Evolutionary conservation across 257 asterid species (phyloP).

Genomic region (Fraxinus anomala): DNA sequence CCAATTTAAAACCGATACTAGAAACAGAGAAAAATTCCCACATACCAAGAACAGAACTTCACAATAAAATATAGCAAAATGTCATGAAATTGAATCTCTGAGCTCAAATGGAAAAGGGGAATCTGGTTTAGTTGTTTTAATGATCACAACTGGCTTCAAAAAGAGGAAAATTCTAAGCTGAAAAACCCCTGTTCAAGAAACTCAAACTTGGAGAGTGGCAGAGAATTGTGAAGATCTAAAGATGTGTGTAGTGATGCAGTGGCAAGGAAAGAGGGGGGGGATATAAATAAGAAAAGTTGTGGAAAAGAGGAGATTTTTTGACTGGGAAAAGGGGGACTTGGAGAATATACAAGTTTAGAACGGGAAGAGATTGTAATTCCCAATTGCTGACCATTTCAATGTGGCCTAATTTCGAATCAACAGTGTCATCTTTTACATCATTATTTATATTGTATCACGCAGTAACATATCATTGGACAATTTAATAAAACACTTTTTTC

Average conservation of each 20-base stretch:
- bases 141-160: background rate
- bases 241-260: slow-evolving; percentile 10
- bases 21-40: no score
- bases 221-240: background rate
- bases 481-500: no score
- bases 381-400: slow-evolving; percentile 51
- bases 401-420: background rate
- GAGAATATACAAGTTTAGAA: slow-evolving; percentile 9
- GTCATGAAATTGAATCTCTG: no score
- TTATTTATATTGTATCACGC: no score
- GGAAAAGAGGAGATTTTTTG: slow-evolving; percentile 32
- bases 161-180: no score
- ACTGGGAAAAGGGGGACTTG: slow-evolving; percentile 10
- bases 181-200: background rate
- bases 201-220: background rate
- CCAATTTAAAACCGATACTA: no score
- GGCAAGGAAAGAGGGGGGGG: slow-evolving; percentile 21
- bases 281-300: slow-evolving; percentile 32
- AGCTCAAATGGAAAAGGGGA: background rate
- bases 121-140: background rate
- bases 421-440: no score
- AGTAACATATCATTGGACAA: no score
- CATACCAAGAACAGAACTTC: background rate
- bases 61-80: background rate
- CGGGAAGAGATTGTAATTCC: background rate